phyloP scores from a whole-genome alignment of 208 protist genomes.

The Trichomonas gallinae region DNA sequence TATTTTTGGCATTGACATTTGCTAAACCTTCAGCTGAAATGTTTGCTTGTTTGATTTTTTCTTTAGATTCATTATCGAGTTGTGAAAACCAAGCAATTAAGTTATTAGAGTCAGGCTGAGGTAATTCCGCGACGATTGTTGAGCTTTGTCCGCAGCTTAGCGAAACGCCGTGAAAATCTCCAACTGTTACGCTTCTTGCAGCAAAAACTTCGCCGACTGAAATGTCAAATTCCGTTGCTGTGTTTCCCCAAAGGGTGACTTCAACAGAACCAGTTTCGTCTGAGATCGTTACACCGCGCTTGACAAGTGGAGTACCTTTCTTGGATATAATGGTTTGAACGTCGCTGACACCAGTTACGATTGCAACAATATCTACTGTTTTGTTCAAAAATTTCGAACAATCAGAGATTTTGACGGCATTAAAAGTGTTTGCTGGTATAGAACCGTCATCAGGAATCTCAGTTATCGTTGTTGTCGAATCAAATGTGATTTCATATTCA shows the following conservation, averaged over 20 bases:
- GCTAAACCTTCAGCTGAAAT: neutral
- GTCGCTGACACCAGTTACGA: neutral
- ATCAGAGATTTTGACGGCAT: neutral
- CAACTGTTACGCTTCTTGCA: neutral
- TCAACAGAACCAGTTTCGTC: neutral
- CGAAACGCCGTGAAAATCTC: neutral
- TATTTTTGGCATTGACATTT: neutral
- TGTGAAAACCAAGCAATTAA: neutral
- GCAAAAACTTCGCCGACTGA: neutral
- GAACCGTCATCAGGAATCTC: neutral
- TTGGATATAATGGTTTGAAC: neutral
- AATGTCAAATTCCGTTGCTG: neutral
- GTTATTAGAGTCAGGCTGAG: neutral
- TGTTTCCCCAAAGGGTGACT: neutral
- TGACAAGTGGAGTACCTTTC: neutral
- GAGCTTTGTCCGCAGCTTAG: neutral
- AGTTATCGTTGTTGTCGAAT: neutral
- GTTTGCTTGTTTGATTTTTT: neutral
- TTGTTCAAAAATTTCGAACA: neutral
- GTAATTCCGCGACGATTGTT: neutral
- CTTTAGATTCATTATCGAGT: neutral
- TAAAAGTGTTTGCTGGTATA: neutral
- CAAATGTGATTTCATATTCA: neutral
- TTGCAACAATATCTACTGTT: neutral
- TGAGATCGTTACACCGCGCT: neutral